Base-by-base conservation (phyloP, 208 protist genomes). In the Trypanosoma caninum region DNA sequence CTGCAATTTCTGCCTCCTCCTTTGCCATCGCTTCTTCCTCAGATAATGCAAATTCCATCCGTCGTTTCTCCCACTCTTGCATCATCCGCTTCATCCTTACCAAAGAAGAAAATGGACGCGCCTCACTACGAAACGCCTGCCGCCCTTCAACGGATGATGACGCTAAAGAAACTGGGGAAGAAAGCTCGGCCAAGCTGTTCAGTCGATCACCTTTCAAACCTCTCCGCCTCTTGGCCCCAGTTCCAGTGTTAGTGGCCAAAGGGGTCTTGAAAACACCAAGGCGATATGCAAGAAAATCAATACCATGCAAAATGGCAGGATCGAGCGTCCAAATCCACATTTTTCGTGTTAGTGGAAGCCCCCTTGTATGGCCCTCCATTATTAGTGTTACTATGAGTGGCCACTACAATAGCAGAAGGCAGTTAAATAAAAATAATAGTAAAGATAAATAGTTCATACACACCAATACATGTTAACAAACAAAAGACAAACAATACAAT, bases 251-350 rank as follows among this genome's bases (percentile, higher is more conserved):
- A 18, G 3, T 41, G 14, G 38, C 22, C 33, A 59, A 40, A 35
- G 38, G 31, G 2, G 30, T 14, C 13, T 38, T 35, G 46, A 62
- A 74, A 35, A 74, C 48, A 10, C 68, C 68, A 20, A 68, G 33
- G 23, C 61, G 68, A 44, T 67, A 74, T 38, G 56, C 55, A 37
- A 67, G 53, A 47, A 74, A 67, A 42, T 74, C 68, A 41, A 74
- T 63, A n/a, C 27, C 41, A 16, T 54, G 53, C 18, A 74, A 54
- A 31, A n/a, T 51, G 14, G 38, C 48, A 5, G 52, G 20, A 45
- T 67, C 59, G 16, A 74, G 16, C 18, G 30, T 46, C 59, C 59
- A 74, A 41, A 66, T 52, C 68, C 59, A 74, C 30, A n/a, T n/a
- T n/a, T n/a, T n/a, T n/a, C n/a, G n/a, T n/a, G n/a, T n/a, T n/a